Percentiles rank a stretch among this genome's conserved stretches.
Conservation (phyloP, 2,329 filamentous ascomycete genomes). For the Diaporthe ilicicola region DNA sequence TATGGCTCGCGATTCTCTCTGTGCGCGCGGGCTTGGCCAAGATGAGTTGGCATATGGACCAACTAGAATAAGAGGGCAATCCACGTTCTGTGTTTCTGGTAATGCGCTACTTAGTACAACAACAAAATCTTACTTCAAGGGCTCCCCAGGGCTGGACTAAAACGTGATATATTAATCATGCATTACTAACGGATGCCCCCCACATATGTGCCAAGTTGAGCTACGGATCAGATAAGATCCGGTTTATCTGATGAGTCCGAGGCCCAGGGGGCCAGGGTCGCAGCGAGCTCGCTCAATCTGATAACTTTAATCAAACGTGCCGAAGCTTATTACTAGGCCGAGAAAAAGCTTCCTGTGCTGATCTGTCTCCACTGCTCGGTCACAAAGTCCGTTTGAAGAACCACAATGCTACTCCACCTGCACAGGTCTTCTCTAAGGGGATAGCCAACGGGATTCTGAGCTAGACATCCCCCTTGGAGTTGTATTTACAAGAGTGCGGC, state of each 20-base stretch:
- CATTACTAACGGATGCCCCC: neutral
- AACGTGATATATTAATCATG: neutral
- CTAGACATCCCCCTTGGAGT: neutral
- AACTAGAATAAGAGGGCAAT: neutral
- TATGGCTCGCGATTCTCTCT: neutral
- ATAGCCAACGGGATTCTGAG: neutral
- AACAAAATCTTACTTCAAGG: neutral
- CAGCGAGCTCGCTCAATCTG: slow-evolving; percentile 8
- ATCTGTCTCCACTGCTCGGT: neutral
- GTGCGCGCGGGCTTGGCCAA: neutral
- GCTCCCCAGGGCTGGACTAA: neutral
- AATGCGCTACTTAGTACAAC: too few relatives aligned
- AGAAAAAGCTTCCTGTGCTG: neutral
- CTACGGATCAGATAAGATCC: slow-evolving; percentile 13
- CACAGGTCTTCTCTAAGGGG: neutral
- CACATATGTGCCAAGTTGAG: neutral
- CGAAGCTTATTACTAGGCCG: slow-evolving; percentile 1
- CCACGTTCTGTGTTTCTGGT: neutral
- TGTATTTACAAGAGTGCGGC: neutral
- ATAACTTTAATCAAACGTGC: slow-evolving; percentile 10
- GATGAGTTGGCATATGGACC: neutral
- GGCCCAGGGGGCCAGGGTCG: neutral
- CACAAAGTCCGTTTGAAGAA: neutral
- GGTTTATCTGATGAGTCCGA: neutral
- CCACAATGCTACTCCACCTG: neutral